A percentile compares a stretch with the other conserved stretches of the same genome.
These are phyloP conservation scores for Kwoniella dejecticola DNA, from an alignment of 768 basidiomycete genomes.

Conservation along the genomic window DNA sequence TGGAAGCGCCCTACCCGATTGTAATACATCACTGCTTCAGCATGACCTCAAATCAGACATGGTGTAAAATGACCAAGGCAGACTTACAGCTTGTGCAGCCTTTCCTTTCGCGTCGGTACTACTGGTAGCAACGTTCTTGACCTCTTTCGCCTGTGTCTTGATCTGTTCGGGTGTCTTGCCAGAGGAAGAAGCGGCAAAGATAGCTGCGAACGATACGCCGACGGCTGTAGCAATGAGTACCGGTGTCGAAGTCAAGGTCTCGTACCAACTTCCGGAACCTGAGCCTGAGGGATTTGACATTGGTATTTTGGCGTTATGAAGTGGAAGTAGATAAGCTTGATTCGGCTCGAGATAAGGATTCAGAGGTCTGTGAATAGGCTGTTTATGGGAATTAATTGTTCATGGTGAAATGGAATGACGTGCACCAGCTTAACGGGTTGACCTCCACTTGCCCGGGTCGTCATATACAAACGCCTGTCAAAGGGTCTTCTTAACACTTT, in stretches of 20 bases:
- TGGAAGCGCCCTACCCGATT: conserved; percentile 35
- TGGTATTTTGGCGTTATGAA: neutral
- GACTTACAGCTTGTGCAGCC: conserved; percentile 41
- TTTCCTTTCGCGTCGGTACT: conserved; percentile 29
- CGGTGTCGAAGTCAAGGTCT: conserved; percentile 40
- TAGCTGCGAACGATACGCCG: conserved; percentile 31
- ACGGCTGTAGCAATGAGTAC: conserved; percentile 39
- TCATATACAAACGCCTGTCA: too few relatives aligned
- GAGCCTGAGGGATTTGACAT: conserved; percentile 11
- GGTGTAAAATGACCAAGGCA: neutral
- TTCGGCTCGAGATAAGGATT: too few relatives aligned
- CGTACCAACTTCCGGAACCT: conserved; percentile 28
- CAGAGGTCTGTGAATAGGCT: too few relatives aligned
- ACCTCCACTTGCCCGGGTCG: too few relatives aligned
- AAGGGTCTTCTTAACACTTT: neutral
- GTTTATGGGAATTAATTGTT: too few relatives aligned
- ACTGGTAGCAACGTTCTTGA: conserved; percentile 12
- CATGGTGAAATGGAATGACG: conserved; percentile 3
- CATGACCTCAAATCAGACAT: too few relatives aligned
- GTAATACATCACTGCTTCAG: neutral
- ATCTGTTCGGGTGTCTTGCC: conserved; percentile 11
- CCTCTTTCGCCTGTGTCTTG: conserved; percentile 32
- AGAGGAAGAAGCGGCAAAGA: conserved; percentile 16
- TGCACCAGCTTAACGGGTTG: neutral
- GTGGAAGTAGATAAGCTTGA: too few relatives aligned